phyloP scores from a whole-genome alignment of 441 rosid genomes.

The Isatis lusitanica region DNA sequence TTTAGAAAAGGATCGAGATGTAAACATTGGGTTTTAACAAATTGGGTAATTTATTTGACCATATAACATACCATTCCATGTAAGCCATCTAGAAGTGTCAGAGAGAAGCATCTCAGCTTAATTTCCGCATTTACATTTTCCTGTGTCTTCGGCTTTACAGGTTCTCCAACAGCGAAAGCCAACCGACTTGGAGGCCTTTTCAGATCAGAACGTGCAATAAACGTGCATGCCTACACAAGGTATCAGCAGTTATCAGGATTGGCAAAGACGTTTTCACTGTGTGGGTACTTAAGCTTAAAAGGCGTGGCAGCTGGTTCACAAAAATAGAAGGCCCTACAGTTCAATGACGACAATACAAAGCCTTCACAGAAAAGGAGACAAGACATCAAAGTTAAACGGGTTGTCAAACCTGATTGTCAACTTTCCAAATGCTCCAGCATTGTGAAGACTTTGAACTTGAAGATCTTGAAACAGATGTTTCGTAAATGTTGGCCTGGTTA shows the following conservation, averaged over 20 bases:
- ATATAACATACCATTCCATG: conserved; percentile 83
- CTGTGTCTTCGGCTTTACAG: conserved; percentile 82
- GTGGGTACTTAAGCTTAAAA: conserved; percentile 21
- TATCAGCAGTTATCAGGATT: conserved; percentile 29
- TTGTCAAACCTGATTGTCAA: conserved; percentile 87
- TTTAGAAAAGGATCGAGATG: conserved; percentile 34
- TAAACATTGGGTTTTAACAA: conserved; percentile 20
- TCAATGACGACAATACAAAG: conserved; percentile 5
- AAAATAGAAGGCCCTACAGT: conserved; percentile 1
- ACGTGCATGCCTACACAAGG: conserved; percentile 86
- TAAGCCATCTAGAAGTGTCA: conserved; percentile 87
- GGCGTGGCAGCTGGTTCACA: conserved; percentile 12
- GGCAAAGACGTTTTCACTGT: conserved; percentile 8
- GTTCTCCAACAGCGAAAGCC: conserved; percentile 86
- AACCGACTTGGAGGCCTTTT: conserved; percentile 82
- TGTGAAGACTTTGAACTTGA: conserved; percentile 76
- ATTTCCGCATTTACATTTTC: conserved; percentile 89
- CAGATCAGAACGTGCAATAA: conserved; percentile 89
- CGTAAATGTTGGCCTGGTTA: conserved; percentile 78
- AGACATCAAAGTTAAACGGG: conserved; percentile 18
- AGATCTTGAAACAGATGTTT: conserved; percentile 79
- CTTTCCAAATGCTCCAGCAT: conserved; percentile 98
- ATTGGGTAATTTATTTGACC: conserved; percentile 19
- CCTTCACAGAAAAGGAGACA: conserved; percentile 3
- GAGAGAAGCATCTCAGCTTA: conserved; percentile 81